A percentile compares a stretch with the other conserved stretches of the same genome.
These are phyloP conservation scores for Chaetomium tenue DNA, from an alignment of 495 filamentous ascomycete species.

Conservation along the genomic window DNA sequence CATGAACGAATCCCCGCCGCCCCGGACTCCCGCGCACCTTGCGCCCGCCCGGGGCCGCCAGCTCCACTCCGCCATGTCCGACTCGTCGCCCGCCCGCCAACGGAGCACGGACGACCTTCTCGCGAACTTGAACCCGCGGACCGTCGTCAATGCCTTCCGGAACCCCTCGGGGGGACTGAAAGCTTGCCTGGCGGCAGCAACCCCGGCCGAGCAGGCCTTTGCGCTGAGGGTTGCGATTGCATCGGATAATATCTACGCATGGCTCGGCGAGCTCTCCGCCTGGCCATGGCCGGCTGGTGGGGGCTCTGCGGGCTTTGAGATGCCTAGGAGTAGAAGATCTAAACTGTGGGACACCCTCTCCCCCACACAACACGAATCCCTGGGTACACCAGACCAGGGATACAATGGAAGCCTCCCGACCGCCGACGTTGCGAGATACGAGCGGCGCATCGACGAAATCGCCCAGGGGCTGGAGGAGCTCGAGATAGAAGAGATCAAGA, in stretches of 20 bases:
- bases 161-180: slow-evolving; percentile 56
- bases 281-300: slow-evolving; percentile 71
- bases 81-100: slow-evolving; percentile 39
- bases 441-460: slow-evolving; percentile 75
- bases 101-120: slow-evolving; percentile 47
- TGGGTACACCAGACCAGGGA: slow-evolving; percentile 28
- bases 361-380: slow-evolving; percentile 1
- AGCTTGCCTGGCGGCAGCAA: slow-evolving; percentile 64
- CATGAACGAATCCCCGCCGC: slow-evolving; percentile 35
- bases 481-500: slow-evolving; percentile 86
- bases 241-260: slow-evolving; percentile 68
- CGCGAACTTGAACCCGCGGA: slow-evolving; percentile 42
- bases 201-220: slow-evolving; percentile 64
- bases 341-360: slow-evolving; percentile 27
- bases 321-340: slow-evolving; percentile 46
- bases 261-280: slow-evolving; percentile 70
- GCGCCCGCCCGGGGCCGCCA: slow-evolving; percentile 31
- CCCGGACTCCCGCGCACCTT: slow-evolving; percentile 26
- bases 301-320: slow-evolving; percentile 55
- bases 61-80: slow-evolving; percentile 28
- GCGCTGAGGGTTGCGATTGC: slow-evolving; percentile 72
- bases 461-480: slow-evolving; percentile 71
- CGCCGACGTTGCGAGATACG: slow-evolving; percentile 61
- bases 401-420: slow-evolving; percentile 71
- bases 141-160: slow-evolving; percentile 45